Conservation (phyloP, 176 grass and related monocot genomes). For the Oropetium thomaeum region DNA sequence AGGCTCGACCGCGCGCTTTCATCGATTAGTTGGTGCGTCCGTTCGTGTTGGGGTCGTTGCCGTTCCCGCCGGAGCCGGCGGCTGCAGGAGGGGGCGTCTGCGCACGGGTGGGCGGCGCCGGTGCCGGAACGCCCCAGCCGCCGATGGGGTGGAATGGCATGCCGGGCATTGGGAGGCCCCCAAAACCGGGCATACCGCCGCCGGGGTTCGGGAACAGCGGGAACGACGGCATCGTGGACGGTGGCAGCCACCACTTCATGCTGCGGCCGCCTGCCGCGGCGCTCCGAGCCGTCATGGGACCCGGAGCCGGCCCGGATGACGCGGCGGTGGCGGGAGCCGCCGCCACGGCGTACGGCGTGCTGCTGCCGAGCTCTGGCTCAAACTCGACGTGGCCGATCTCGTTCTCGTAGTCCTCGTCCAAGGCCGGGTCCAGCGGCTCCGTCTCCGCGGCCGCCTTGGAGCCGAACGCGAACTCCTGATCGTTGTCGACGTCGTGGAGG, state of each 20-base stretch:
- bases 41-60: constrained; percentile 9
- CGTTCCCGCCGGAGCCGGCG: neutral
- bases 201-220: constrained; percentile 53
- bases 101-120: constrained; percentile 11
- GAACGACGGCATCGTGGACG: constrained; percentile 55
- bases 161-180: constrained; percentile 29
- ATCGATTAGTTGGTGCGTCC: constrained; percentile 29
- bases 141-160: constrained; percentile 43
- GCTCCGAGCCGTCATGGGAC: neutral
- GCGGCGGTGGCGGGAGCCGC: neutral
- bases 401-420: constrained; percentile 41
- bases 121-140: constrained; percentile 25
- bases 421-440: neutral
- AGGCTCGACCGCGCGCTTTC: no score
- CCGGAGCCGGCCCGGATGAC: neutral
- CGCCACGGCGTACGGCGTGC: neutral
- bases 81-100: constrained; percentile 15
- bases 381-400: constrained; percentile 51
- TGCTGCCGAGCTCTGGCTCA: constrained; percentile 35
- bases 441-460: constrained; percentile 9
- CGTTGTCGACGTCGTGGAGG: constrained; percentile 30
- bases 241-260: constrained; percentile 65
- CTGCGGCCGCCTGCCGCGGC: constrained; percentile 3
- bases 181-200: constrained; percentile 25
- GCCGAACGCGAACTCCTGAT: constrained; percentile 28